phyloP scores from a whole-genome alignment of 2,329 filamentous ascomycete species.

The Fusarium devonianum region DNA sequence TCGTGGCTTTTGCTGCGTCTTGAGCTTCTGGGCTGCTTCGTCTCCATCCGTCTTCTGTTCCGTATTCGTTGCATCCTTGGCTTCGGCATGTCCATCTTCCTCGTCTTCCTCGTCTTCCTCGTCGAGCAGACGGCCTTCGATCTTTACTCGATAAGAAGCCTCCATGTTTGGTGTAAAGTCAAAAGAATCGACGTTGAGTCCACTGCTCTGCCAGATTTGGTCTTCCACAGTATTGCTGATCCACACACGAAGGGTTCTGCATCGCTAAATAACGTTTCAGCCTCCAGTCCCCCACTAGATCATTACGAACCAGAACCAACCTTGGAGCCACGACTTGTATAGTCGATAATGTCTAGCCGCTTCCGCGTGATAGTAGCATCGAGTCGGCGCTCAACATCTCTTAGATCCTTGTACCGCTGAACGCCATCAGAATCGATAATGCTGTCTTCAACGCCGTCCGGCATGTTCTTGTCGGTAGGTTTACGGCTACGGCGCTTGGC shows the following conservation, averaged over 20 bases:
- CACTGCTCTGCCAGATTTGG: slow-evolving; percentile 86
- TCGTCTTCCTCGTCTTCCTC: slow-evolving; percentile 69
- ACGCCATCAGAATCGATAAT: slow-evolving; percentile 80
- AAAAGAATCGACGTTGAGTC: slow-evolving; percentile 75
- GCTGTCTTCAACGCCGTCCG: slow-evolving; percentile 85
- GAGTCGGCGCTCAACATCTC: slow-evolving; percentile 85
- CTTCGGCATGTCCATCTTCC: slow-evolving; percentile 60
- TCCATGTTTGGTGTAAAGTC: slow-evolving; percentile 81
- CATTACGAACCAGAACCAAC: slow-evolving; percentile 45
- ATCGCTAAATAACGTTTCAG: slow-evolving; percentile 59
- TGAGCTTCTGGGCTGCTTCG: slow-evolving; percentile 47
- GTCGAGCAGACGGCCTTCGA: slow-evolving; percentile 85
- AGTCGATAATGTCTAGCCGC: slow-evolving; percentile 87
- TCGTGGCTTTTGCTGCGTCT: slow-evolving; percentile 55
- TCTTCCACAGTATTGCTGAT: slow-evolving; percentile 94
- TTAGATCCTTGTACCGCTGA: slow-evolving; percentile 80
- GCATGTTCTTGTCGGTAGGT: slow-evolving; percentile 93
- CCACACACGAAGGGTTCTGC: slow-evolving; percentile 89
- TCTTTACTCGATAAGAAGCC: slow-evolving; percentile 87
- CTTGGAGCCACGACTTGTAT: slow-evolving; percentile 76
- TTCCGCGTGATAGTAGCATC: slow-evolving; percentile 96
- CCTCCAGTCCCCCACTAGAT: not conserved
- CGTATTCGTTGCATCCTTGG: slow-evolving; percentile 49
- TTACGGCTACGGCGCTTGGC: slow-evolving; percentile 84
- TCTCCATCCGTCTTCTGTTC: slow-evolving; percentile 40